Evolutionary conservation across 225 moss, liverwort and hornwort genomes (phyloP), one percentile per base, ranked within the genome.

Genomic region (Pseudisothecium myosuroides): DNA sequence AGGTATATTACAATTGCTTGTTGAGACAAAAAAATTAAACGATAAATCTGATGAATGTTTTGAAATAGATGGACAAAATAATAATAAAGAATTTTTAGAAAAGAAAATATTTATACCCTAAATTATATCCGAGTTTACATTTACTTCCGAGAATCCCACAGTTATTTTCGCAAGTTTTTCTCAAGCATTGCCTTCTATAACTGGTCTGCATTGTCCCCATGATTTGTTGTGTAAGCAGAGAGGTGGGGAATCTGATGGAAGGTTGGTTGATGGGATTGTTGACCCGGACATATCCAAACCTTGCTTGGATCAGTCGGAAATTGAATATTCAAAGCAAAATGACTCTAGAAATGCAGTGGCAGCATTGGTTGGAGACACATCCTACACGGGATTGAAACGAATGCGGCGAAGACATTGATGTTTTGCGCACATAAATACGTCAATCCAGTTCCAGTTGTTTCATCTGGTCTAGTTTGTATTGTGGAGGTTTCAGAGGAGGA

Each of bases 351-450:
- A 79, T 81, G 80, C 85, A 63, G 87, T 92, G 63, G 92, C 92
- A 68, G 88, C 85, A 45, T 89, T 95, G 88, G 75, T 95, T 72
- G 89, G 84, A 91, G 94, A 93, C 59, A 87, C 93, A 45, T 85
- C 77, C 58, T 95, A 93, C 54, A 87, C 81, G 23, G 91, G 90
- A 82, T 91, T 94, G 45, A 94, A 94, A 49, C 88, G 91, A 60
- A 94, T 89, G 90, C 89, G 92, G 68, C 85, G 63, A 19, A 88
- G 90, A 88, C 72, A 47, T 69, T 87, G 85, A 90, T 85, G 61
- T 31, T 65, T 68, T 76, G 69, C 11, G 26, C 20, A 67, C 24
- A 31, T 29, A 37, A 36, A 8, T 65, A 39, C 41, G 19, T 62
- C n/a, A 26, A 77, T 52, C 63, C 50, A 31, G 10, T 45, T 62